Base-by-base conservation (phyloP, 495 filamentous ascomycete species). In the Cercophora sp. region DNA sequence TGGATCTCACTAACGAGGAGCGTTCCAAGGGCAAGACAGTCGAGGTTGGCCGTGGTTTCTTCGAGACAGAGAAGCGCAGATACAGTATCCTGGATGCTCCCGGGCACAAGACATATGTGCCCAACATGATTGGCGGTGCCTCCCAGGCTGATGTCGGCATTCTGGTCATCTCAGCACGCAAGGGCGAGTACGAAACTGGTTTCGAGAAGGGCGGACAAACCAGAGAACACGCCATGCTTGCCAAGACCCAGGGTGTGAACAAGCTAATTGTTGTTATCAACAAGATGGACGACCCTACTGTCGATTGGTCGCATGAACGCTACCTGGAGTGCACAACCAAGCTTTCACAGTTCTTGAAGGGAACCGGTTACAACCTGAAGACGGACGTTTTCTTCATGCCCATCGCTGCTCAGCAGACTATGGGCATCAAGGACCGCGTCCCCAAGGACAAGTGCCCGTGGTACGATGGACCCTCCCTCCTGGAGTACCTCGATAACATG, bases 111-210 rank as follows among this genome's bases (percentile, higher is more conserved):
- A 94, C 87, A 5, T 96, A 91, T 58, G 91, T 96, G 10, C 91
- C 92, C 10, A 89, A 84, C 70, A 96, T 96, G 91, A 96, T 96
- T 64, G 90, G 90, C 48, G 93, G 94, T 60, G 65, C 93, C 36
- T 94, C 92, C 1, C 93, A 98, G 64, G 94, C 94, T 9, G 93
- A 97, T 70, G 83, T 99, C 22, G 93, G 93, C 63, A 86, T 96
- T 45, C 80, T 99, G 20, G 93, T 99, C 62, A 97, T 99, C 66
- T 92, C 87, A 52, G 90, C 93, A 1, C 88, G 93, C 51, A 98
- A 96, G 76, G 93, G 93, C 67, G 94, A 99, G 72, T 99, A 99
- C 65, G 93, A 99, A 73, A 97, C 93, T 31, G 93, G 93, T n/a
- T 99, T 99, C 68, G 93, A 97, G 66, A 96, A 94, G 73, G 93